phyloP scores from a whole-genome alignment of 2,329 filamentous ascomycete species.

The Neonectria magnoliae region DNA sequence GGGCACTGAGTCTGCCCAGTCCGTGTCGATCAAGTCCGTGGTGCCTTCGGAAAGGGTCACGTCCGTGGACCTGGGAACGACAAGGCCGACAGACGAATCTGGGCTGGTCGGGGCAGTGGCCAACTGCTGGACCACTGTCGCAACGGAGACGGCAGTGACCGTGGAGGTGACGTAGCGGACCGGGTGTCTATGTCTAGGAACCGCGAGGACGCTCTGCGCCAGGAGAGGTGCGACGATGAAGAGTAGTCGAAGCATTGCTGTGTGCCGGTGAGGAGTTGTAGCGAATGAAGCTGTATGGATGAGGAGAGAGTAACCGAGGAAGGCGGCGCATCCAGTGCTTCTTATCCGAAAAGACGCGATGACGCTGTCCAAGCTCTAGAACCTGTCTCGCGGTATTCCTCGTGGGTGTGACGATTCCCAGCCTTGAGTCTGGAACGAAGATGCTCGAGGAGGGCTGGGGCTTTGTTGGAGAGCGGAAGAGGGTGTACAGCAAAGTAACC shows the following conservation, averaged over 20 bases:
- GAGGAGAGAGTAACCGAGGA: neutral
- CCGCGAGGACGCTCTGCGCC: slow-evolving; percentile 37
- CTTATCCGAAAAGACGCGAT: slow-evolving; percentile 25
- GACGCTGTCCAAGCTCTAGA: neutral
- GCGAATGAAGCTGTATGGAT: slow-evolving; percentile 13
- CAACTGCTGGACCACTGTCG: neutral
- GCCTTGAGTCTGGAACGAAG: slow-evolving; percentile 27
- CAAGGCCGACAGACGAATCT: neutral
- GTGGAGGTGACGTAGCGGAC: slow-evolving; percentile 20
- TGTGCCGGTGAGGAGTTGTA: neutral
- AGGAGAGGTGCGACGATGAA: slow-evolving; percentile 39
- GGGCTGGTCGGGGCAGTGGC: neutral
- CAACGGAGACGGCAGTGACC: neutral
- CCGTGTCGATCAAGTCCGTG: neutral
- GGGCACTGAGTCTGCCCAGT: neutral
- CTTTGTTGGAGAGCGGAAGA: slow-evolving; percentile 16
- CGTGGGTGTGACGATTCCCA: slow-evolving; percentile 9
- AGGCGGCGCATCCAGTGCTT: slow-evolving; percentile 19
- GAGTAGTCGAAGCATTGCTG: slow-evolving; percentile 39
- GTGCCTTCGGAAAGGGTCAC: neutral
- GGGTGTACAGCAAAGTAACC: slow-evolving; percentile 21
- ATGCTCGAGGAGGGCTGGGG: slow-evolving; percentile 36
- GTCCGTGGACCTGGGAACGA: neutral
- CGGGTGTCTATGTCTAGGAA: slow-evolving; percentile 24
- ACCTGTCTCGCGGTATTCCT: slow-evolving; percentile 15